Conservation (phyloP, 805 yeast genomes). For the Blastobotrys attinorum region DNA sequence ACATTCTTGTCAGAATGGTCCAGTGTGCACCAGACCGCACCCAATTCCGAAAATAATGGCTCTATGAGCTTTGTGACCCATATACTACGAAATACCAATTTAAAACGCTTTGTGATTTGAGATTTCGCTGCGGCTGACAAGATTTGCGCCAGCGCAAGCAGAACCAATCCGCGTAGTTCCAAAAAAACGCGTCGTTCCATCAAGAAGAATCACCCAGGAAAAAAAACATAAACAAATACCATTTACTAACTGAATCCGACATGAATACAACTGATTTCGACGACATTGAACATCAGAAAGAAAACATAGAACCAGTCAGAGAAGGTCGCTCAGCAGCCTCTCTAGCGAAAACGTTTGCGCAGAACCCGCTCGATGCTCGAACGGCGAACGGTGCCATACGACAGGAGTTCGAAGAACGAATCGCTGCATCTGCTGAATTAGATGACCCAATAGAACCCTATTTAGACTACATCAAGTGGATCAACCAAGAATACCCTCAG, state of each 20-base stretch:
- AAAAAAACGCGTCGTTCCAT: too few relatives aligned
- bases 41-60: too few relatives aligned
- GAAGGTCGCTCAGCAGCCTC: constrained; percentile 64
- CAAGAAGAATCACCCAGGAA: background rate
- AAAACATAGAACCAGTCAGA: constrained; percentile 44
- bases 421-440: constrained; percentile 41
- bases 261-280: constrained; percentile 28
- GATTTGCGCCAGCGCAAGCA: too few relatives aligned
- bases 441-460: constrained; percentile 82
- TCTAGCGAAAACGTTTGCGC: constrained; percentile 39
- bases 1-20: too few relatives aligned
- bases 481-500: constrained; percentile 46
- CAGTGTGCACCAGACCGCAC: too few relatives aligned
- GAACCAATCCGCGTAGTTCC: too few relatives aligned
- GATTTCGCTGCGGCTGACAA: background rate
- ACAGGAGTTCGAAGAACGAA: constrained; percentile 40
- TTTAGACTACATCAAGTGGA: constrained; percentile 72
- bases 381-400: constrained; percentile 30
- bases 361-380: constrained; percentile 7
- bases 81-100: too few relatives aligned
- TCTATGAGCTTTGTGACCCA: too few relatives aligned
- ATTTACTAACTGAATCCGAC: background rate
- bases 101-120: too few relatives aligned
- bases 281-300: constrained; percentile 52
- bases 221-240: background rate